Evolutionary conservation across 1,284 basidiomycete species (phyloP).

Genomic region (Phylloboletellus chloephorus): DNA sequence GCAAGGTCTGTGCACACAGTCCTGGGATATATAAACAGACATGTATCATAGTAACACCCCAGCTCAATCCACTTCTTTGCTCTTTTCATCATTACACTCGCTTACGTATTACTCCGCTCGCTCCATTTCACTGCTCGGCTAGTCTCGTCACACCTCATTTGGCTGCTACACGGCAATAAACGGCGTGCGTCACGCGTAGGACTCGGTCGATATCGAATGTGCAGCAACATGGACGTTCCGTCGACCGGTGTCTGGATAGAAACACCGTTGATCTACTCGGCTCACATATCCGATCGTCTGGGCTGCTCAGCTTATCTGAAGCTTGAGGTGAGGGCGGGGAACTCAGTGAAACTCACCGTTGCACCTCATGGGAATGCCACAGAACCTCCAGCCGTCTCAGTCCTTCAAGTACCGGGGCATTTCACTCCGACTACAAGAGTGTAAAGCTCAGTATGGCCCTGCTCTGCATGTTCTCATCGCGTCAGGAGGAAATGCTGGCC

Average conservation of each 20-base stretch:
- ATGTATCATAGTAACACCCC: too few relatives aligned
- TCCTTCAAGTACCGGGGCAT: constrained; percentile 76
- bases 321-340: constrained; percentile 48
- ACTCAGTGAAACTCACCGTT: constrained; percentile 1
- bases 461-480: constrained; percentile 58
- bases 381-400: constrained; percentile 68
- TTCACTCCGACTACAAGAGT: constrained; percentile 53
- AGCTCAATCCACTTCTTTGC: too few relatives aligned
- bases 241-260: constrained; percentile 43
- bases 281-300: constrained; percentile 47
- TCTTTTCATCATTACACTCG: too few relatives aligned
- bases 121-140: too few relatives aligned
- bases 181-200: too few relatives aligned
- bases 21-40: too few relatives aligned
- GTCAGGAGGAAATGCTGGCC: constrained; percentile 69
- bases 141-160: too few relatives aligned
- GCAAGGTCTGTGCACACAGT: too few relatives aligned
- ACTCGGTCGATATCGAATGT: constrained; percentile 6
- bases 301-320: constrained; percentile 58
- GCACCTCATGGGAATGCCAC: neutral
- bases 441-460: constrained; percentile 45
- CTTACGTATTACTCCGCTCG: too few relatives aligned
- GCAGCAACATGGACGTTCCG: constrained; percentile 1
- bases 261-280: constrained; percentile 59
- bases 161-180: too few relatives aligned